Evolutionary conservation across 2,329 filamentous ascomycete species (phyloP).

Genomic region (Aspergillus ochraceoroseus): DNA sequence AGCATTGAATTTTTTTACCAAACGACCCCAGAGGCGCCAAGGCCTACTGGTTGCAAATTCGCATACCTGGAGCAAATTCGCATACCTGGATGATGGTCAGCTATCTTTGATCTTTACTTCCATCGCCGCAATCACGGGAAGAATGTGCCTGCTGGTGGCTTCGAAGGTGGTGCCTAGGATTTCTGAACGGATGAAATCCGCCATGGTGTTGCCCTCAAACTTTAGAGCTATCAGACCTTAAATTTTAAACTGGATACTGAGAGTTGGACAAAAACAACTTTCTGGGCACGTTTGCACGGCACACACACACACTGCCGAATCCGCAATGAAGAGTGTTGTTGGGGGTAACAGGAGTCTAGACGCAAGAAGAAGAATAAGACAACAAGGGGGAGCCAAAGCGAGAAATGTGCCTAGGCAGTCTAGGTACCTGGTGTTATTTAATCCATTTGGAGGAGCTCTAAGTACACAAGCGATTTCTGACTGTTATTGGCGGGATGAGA

Average conservation of each 20-base stretch:
- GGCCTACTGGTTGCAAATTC: conserved; percentile 94
- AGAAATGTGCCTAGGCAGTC: too few relatives aligned
- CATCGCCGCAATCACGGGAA: not conserved
- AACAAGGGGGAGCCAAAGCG: not conserved
- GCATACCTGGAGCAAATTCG: conserved; percentile 79
- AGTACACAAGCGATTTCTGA: not conserved
- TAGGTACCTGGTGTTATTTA: not conserved
- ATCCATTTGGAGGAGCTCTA: too few relatives aligned
- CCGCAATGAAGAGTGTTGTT: not conserved
- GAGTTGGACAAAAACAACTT: too few relatives aligned
- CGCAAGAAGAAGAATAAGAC: not conserved
- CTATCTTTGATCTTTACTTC: not conserved
- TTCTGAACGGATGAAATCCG: conserved; percentile 97
- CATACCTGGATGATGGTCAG: conserved; percentile 62
- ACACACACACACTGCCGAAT: not conserved
- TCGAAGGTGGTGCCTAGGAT: conserved; percentile 99
- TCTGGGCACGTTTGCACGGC: not conserved
- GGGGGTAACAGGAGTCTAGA: not conserved
- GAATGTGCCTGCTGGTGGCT: conserved; percentile 77
- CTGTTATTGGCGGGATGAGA: conserved; percentile 19
- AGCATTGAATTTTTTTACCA: conserved; percentile 57
- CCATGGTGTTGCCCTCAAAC: conserved; percentile 59
- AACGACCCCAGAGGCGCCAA: conserved; percentile 96
- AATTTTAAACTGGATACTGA: too few relatives aligned
- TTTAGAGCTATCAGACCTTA: too few relatives aligned